phyloP scores from a whole-genome alignment of 768 basidiomycete species.

The Pholiota microspora region DNA sequence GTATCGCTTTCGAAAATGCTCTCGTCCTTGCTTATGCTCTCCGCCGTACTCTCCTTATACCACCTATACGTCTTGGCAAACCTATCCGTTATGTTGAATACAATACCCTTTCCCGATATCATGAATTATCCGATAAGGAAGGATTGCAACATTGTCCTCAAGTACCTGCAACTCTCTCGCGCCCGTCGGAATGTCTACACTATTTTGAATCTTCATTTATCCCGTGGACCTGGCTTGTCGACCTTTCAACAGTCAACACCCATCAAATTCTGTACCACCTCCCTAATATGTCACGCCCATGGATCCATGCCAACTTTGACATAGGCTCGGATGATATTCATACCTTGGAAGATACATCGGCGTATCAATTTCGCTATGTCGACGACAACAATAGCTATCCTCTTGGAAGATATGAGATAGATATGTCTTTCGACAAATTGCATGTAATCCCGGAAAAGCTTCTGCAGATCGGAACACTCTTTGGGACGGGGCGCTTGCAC shows the following conservation, averaged over 20 bases:
- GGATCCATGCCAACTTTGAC: constrained; percentile 42
- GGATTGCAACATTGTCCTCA: constrained; percentile 51
- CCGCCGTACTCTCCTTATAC: constrained; percentile 76
- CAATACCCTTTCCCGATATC: constrained; percentile 42
- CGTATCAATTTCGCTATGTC: constrained; percentile 66
- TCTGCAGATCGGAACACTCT: constrained; percentile 71
- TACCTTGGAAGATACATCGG: constrained; percentile 47
- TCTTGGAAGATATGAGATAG: constrained; percentile 37
- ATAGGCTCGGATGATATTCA: constrained; percentile 39
- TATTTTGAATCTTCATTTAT: constrained; percentile 62
- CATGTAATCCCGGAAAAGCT: constrained; percentile 43
- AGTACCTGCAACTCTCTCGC: constrained; percentile 29
- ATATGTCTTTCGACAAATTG: constrained; percentile 43
- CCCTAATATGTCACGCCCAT: constrained; percentile 47
- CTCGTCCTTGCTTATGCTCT: constrained; percentile 66
- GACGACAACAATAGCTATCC: constrained; percentile 34
- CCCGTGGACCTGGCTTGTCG: constrained; percentile 70
- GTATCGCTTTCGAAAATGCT: constrained; percentile 84
- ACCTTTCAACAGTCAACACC: constrained; percentile 39
- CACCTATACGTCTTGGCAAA: constrained; percentile 70
- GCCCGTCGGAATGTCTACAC: constrained; percentile 56
- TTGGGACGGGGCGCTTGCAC: constrained; percentile 70
- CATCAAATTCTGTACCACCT: constrained; percentile 45
- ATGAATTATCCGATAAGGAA: constrained; percentile 48
- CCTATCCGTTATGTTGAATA: constrained; percentile 60